A percentile compares a stretch with the other conserved stretches of the same genome.
Evolutionary conservation across 73 alveolate genomes (phyloP).

Genomic region (Blepharisma stoltei): DNA sequence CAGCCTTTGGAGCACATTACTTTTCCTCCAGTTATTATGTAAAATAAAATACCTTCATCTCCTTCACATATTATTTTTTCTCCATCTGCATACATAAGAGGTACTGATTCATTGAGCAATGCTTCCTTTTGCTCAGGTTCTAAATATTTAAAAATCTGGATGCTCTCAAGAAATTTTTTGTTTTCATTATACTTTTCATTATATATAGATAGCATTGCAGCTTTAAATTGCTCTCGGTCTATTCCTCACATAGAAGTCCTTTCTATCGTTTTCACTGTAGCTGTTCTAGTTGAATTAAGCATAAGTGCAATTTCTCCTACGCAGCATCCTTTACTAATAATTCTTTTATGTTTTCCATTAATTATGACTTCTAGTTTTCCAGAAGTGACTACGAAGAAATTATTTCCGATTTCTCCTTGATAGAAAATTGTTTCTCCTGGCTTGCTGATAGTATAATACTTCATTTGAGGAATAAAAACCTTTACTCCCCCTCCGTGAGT

Average conservation of each 20-base stretch:
- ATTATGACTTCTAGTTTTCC: neutral
- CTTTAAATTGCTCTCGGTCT: slow-evolving; percentile 72
- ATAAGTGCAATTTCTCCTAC: slow-evolving; percentile 20
- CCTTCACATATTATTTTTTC: slow-evolving; percentile 68
- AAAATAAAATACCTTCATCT: slow-evolving; percentile 80
- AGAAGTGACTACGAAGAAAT: neutral
- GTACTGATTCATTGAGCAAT: neutral
- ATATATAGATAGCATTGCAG: slow-evolving; percentile 39
- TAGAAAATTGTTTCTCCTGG: neutral
- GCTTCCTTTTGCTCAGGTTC: neutral
- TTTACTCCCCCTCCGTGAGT: too few relatives aligned
- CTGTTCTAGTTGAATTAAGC: neutral
- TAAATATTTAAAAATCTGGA: slow-evolving; percentile 26
- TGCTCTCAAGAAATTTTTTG: slow-evolving; percentile 36
- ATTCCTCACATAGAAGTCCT: neutral
- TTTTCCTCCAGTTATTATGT: slow-evolving; percentile 65
- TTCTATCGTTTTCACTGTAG: slow-evolving; percentile 15
- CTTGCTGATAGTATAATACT: neutral
- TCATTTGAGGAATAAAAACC: neutral
- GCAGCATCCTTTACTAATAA: neutral
- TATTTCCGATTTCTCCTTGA: neutral
- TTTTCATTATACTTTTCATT: slow-evolving; percentile 34
- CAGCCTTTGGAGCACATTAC: slow-evolving; percentile 56
- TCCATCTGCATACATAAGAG: slow-evolving; percentile 35
- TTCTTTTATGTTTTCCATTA: neutral